Evolutionary conservation across 768 basidiomycete species (phyloP), one percentile per base, ranked within the genome.

Genomic region (Sarcodon sp.): DNA sequence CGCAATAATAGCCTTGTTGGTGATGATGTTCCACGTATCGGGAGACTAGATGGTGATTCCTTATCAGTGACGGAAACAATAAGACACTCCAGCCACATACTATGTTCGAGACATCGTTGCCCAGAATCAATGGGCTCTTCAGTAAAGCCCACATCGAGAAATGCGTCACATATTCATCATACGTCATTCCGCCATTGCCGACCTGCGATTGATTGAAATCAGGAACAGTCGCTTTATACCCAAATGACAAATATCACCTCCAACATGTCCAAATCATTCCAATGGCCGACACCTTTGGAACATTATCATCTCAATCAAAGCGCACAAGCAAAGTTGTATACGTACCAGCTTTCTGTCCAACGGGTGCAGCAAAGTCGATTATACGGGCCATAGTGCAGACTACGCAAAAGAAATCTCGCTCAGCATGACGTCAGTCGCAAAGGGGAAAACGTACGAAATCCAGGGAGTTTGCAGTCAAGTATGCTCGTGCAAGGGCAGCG

Each of bases 141-240:
- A 66, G 54, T n/a, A 70, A 49, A 7, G 63, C 60, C 69, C 69
- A 70, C 59, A 70, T 63, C 1, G 64, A 61, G 49, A 69, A 67
- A 52, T 70, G 66, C 3, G 65, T 66, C 16, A 64, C 66, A 45
- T 70, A 68, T 60, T 70, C 66, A 43, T 69, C 65, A 43, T 57
- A 60, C 0, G 59, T 59, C 65, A 67, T 67, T n/a, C 65, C 67
- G 2, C 64, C 64, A 39, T 66, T 65, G 7, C 66, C 64, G 8
- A 65, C 54, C 53, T 60, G 11, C 4, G 21, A 27, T 4, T 27
- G 21, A 27, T 4, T 27, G 21, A 3, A 27, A 1, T 36, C 27
- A 7, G 7, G 39, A 16, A 7, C 15, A 13, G 13, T 38, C 3
- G 13, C 7, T 9, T 41, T 16, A 41, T 41, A 27, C 15, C 4